These are phyloP conservation scores for Hanseniaspora nectarophila DNA, from an alignment of 805 yeast species.

Conservation along the genomic window DNA sequence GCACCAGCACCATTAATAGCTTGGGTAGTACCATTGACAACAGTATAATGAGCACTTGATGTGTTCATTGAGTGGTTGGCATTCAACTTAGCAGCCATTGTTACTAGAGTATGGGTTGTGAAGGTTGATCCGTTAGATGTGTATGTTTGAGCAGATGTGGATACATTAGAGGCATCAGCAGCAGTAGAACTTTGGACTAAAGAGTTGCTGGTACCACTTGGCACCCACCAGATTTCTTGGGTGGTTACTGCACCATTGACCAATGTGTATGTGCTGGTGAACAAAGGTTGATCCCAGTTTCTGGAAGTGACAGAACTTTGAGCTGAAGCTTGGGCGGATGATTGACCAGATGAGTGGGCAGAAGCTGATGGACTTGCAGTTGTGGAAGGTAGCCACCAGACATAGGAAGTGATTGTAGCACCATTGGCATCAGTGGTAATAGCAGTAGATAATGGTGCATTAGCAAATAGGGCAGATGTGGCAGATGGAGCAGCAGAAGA, in stretches of 20 bases:
- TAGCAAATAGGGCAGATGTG: not conserved
- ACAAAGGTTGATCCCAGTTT: constrained; percentile 14
- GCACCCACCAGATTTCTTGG: constrained; percentile 13
- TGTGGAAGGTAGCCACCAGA: constrained; percentile 10
- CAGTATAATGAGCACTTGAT: not conserved
- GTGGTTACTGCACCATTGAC: constrained; percentile 13
- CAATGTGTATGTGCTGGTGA: constrained; percentile 11
- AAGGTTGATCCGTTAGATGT: constrained; percentile 8
- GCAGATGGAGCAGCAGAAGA: not conserved
- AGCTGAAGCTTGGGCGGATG: not conserved
- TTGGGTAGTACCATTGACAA: constrained; percentile 5
- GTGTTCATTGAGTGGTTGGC: constrained; percentile 7
- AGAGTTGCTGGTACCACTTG: not conserved
- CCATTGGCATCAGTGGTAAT: constrained; percentile 1
- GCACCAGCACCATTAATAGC: constrained; percentile 1
- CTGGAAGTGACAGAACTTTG: constrained; percentile 9
- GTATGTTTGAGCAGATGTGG: not conserved
- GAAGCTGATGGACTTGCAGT: not conserved
- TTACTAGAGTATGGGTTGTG: constrained; percentile 12
- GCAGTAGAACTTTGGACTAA: not conserved
- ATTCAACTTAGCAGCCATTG: constrained; percentile 2
- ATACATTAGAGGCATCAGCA: not conserved
- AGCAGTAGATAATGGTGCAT: constrained; percentile 8
- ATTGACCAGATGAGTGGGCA: not conserved
- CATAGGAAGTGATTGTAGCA: not conserved